A percentile compares a stretch with the other conserved stretches of the same genome.
phyloP scores from a whole-genome alignment of 495 filamentous ascomycete genomes.

The Neurospora terricola region DNA sequence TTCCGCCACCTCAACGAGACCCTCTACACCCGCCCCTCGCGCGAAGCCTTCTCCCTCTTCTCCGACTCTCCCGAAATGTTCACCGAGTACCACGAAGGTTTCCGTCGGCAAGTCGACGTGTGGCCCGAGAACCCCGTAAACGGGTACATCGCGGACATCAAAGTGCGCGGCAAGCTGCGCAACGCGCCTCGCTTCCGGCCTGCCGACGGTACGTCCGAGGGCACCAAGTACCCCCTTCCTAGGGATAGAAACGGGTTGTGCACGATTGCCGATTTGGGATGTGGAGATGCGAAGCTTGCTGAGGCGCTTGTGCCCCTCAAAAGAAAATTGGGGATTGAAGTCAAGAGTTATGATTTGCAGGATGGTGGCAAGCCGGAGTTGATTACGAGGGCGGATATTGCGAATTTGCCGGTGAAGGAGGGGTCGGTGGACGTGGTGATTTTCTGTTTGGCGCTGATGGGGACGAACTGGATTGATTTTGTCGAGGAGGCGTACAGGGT shows the following conservation, averaged over 20 bases:
- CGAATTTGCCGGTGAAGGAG: constrained; percentile 63
- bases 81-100: constrained; percentile 86
- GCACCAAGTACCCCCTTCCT: constrained; percentile 19
- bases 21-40: constrained; percentile 84
- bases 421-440: constrained; percentile 72
- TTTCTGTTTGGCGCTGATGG: constrained; percentile 95
- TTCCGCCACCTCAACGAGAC: constrained; percentile 97
- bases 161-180: constrained; percentile 37
- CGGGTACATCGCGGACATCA: constrained; percentile 60
- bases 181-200: constrained; percentile 26
- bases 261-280: constrained; percentile 66
- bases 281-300: constrained; percentile 55
- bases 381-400: constrained; percentile 71
- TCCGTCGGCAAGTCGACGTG: constrained; percentile 83
- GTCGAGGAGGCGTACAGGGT: constrained; percentile 90
- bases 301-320: constrained; percentile 54
- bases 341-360: constrained; percentile 44
- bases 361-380: constrained; percentile 54
- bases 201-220: constrained; percentile 3
- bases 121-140: constrained; percentile 97
- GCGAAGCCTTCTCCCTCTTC: constrained; percentile 69
- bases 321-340: constrained; percentile 28
- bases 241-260: constrained; percentile 43
- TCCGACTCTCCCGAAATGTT: constrained; percentile 77
- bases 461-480: constrained; percentile 94